Evolutionary conservation across 352 stramenopile genomes (phyloP).

Genomic region (Phytophthora hybrid): DNA sequence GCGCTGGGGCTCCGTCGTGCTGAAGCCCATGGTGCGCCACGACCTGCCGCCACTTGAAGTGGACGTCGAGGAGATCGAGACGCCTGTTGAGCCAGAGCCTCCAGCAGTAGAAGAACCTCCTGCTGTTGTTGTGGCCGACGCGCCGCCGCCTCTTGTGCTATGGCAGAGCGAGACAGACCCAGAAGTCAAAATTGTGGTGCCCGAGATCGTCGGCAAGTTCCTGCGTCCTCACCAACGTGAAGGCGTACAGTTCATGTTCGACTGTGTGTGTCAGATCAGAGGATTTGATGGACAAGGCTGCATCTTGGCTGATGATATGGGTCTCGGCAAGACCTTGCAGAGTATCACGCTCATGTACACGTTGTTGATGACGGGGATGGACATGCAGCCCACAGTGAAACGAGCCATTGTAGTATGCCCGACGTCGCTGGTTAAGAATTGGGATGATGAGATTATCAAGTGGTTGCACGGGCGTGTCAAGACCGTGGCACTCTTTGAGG

Average conservation of each 20-base stretch:
- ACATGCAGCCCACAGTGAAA: constrained; percentile 69
- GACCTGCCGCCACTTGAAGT: constrained; percentile 69
- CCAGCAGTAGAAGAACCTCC: constrained; percentile 31
- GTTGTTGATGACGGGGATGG: constrained; percentile 78
- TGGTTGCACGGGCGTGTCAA: constrained; percentile 88
- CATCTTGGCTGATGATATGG: constrained; percentile 91
- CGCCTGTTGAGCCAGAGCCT: constrained; percentile 36
- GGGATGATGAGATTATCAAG: constrained; percentile 91
- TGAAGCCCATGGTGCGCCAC: constrained; percentile 72
- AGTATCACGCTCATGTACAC: constrained; percentile 91
- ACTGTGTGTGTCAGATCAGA: constrained; percentile 90
- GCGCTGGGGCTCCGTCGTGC: constrained; percentile 55
- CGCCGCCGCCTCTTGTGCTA: constrained; percentile 76
- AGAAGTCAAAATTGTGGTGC: constrained; percentile 78
- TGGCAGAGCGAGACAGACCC: constrained; percentile 80
- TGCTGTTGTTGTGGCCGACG: constrained; percentile 33
- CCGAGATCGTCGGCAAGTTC: constrained; percentile 94
- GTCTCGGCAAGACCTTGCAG: constrained; percentile 88
- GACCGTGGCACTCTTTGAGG: constrained; percentile 84
- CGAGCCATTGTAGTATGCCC: constrained; percentile 85
- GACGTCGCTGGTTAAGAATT: constrained; percentile 91
- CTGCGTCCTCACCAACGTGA: constrained; percentile 96
- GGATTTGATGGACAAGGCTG: constrained; percentile 86
- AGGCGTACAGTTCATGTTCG: constrained; percentile 97
- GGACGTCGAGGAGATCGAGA: constrained; percentile 69